Base-by-base conservation (phyloP, 164 flowering plant species). In the Amborella trichopoda region DNA sequence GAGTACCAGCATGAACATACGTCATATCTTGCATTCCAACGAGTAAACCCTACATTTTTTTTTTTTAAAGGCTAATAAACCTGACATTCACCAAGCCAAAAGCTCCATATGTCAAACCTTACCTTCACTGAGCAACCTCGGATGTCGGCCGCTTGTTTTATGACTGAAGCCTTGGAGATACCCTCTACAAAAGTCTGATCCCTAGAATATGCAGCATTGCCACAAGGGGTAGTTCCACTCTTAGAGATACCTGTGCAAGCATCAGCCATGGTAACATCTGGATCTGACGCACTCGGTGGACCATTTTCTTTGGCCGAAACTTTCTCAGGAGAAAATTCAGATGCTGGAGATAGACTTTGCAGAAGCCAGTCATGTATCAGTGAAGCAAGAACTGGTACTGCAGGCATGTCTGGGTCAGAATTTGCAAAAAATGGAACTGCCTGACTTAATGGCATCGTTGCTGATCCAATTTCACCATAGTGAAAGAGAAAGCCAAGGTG, bases 401-500 rank as follows among this genome's bases (percentile, higher is more conserved):
- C 95, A 41, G 96, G 95, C 99, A 93, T 93, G 58, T 93, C 94
- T 16, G 95, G 95, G 71, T 93, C 96, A 32, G 96, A 88, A 74
- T 93, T 93, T 38, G 95, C 94, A 64, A 93, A 93, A 70, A 93
- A 93, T 3, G 96, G 96, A 43, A 94, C 71, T 50, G 77, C 77
- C 58, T 93, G 96, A 64, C 91, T 76, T 68, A 93, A 61, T 3
- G 75, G 69, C 41, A 64, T 50, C 53, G 62, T 68, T 53, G 75
- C 87, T 44, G 81, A 61, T 32, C 87, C 95, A 62, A 67, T 80
- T 40, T 78, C 96, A 60, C 89, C 77, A 63, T 84, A 82, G 32
- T 80, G 89, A 60, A 93, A 44, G 41, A 88, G 72, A 58, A 93
- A 80, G 8, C 84, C 91, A 57, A 93, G 91, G 68, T 81, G 94